These are phyloP conservation scores for Exophiala viscosa DNA, from an alignment of 2,329 filamentous ascomycete genomes.

Conservation along the genomic window DNA sequence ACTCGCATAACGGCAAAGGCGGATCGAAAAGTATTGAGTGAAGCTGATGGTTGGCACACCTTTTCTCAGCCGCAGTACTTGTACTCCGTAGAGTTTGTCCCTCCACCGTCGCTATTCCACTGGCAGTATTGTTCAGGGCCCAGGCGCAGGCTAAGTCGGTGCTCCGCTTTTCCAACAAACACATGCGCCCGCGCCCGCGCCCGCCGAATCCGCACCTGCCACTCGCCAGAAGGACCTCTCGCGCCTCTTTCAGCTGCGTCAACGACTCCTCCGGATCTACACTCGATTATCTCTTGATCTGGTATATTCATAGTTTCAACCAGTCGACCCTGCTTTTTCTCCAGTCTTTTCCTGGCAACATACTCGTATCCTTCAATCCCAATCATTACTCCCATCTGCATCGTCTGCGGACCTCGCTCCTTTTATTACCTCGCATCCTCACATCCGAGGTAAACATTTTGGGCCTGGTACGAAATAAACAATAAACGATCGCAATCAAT, in stretches of 20 bases:
- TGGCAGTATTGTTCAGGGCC: too few relatives aligned
- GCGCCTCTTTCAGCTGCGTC: background rate
- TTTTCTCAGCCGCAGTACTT: too few relatives aligned
- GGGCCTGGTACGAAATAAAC: too few relatives aligned
- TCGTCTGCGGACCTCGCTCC: background rate
- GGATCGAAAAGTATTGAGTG: too few relatives aligned
- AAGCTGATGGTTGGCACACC: too few relatives aligned
- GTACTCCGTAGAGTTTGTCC: too few relatives aligned
- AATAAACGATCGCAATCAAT: background rate
- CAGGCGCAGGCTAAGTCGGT: too few relatives aligned
- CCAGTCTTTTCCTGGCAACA: background rate
- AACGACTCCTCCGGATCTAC: slow-evolving; percentile 1
- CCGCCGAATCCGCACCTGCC: background rate
- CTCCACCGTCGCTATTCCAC: too few relatives aligned
- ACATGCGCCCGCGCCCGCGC: background rate
- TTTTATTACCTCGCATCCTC: background rate
- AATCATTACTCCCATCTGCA: background rate
- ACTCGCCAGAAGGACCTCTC: background rate
- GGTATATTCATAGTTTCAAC: background rate
- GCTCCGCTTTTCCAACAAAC: background rate
- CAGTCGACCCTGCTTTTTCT: background rate
- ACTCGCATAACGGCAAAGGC: too few relatives aligned
- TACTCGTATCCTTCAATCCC: background rate
- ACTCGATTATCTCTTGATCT: slow-evolving; percentile 1
- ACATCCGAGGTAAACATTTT: background rate